Conservation (phyloP, 2,329 filamentous ascomycete genomes). For the Periconia macrospinosa region DNA sequence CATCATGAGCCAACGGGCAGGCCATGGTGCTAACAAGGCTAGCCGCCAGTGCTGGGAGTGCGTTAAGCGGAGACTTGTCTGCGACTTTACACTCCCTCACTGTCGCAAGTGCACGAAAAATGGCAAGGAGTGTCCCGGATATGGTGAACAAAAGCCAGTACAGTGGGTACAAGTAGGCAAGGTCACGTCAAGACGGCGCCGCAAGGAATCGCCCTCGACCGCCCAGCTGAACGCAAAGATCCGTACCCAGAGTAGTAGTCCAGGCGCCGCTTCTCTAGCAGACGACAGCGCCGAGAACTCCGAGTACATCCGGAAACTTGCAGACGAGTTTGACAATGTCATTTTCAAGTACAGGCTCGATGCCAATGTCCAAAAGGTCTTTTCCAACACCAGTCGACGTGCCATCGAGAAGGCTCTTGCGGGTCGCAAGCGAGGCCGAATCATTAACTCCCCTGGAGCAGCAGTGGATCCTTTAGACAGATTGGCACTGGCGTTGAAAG, state of each 20-base stretch:
- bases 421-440: neutral
- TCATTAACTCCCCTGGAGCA: neutral
- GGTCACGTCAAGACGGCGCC: conserved; percentile 25
- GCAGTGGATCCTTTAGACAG: neutral
- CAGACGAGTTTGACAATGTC: neutral
- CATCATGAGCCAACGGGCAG: neutral
- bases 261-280: conserved; percentile 11
- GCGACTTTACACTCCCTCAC: conserved; percentile 33
- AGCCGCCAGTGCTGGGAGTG: conserved; percentile 39
- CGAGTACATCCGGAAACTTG: conserved; percentile 12
- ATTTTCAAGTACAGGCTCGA: neutral
- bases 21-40: conserved; percentile 20
- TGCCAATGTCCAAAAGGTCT: neutral
- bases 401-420: conserved; percentile 13
- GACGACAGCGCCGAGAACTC: conserved; percentile 14
- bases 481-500: conserved; percentile 16
- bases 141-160: conserved; percentile 35
- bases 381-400: conserved; percentile 1
- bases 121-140: conserved; percentile 34
- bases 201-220: neutral
- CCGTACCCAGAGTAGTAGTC: neutral
- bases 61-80: conserved; percentile 33
- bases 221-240: neutral
- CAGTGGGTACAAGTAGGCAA: conserved; percentile 36
- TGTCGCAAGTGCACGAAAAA: conserved; percentile 35